Evolutionary conservation across 140 eudicot genomes (phyloP).

Genomic region (Ambrosia hybrid): DNA sequence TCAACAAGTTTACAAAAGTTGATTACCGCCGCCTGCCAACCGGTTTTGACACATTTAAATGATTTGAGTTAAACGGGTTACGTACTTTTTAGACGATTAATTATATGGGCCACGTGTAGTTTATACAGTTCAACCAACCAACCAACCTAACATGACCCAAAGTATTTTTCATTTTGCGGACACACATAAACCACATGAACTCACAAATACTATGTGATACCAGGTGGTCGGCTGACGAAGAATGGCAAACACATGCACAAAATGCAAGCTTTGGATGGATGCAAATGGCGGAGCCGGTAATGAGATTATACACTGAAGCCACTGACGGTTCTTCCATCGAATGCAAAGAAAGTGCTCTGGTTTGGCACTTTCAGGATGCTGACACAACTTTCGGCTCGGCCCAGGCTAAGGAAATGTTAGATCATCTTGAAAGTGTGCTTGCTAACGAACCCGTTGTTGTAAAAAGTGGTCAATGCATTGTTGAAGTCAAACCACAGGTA

Average conservation of each 20-base stretch:
- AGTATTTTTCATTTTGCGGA: not conserved
- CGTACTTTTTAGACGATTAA: not conserved
- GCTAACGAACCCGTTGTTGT: constrained; percentile 73
- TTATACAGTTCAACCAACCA: too few relatives aligned
- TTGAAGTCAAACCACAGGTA: constrained; percentile 65
- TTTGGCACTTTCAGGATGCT: constrained; percentile 66
- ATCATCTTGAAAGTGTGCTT: constrained; percentile 65
- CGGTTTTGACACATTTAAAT: not conserved
- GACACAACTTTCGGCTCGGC: constrained; percentile 56
- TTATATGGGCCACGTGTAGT: too few relatives aligned
- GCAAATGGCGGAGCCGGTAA: constrained; percentile 65
- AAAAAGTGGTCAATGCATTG: constrained; percentile 58
- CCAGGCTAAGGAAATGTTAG: constrained; percentile 70
- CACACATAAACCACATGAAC: not conserved
- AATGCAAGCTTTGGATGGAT: constrained; percentile 54
- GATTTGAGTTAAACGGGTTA: not conserved
- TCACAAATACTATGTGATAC: constrained; percentile 4
- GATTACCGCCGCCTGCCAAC: not conserved
- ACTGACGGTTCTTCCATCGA: constrained; percentile 66
- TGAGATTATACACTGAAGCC: constrained; percentile 55
- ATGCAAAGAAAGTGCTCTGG: constrained; percentile 62
- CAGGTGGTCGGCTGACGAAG: constrained; percentile 55
- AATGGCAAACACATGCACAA: constrained; percentile 54
- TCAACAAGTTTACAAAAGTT: not conserved
- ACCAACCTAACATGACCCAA: not conserved